Evolutionary conservation across 1,284 basidiomycete species (phyloP), one percentile per base, ranked within the genome.

Genomic region (Fomitopsis pinicola): DNA sequence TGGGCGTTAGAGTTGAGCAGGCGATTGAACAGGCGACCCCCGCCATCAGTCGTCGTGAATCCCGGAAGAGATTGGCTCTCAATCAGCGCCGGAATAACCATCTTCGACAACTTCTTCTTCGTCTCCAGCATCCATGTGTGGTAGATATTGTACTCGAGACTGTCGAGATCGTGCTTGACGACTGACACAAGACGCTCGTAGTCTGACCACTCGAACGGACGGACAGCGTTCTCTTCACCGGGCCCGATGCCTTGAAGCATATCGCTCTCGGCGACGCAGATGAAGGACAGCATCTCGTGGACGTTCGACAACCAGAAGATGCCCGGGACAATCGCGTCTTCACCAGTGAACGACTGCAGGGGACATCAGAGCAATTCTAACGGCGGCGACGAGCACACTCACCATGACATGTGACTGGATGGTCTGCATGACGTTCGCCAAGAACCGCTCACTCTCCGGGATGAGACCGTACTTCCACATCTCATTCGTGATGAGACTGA

Each of bases 401-500:
- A 95, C 95, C 96, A 99, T 98, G 66, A 99, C 95, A 77, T 98
- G 95, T 44, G 91, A 85, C 79, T 99, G 97, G 64, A 99, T 92
- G 17, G 91, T 93, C 75, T 98, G 96, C 97, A 99, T 99, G 61
- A 99, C 94, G 71, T 98, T 98, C 44, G 97, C 97, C 63, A 99
- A 82, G 86, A 99, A 99, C 42, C 96, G 84, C 75, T 99, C 97
- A 76, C 95, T 97, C 76, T 99, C 97, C 30, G 89, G 85, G 68
- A 99, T 98, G 70, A 99, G 86, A 33, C 96, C 95, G 71, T 98
- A 95, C 78, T 98, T 98, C 97, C 97, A 99, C 97, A 99, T 99
- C 77, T 99, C 97, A 76, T 99, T 99, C 22, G 95, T 97, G 63
- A 98, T 91, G 56, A 99, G 80, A 70, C 92, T 95, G 77, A 99